Evolutionary conservation across 768 basidiomycete species (phyloP).

Genomic region (Suillus decipiens): DNA sequence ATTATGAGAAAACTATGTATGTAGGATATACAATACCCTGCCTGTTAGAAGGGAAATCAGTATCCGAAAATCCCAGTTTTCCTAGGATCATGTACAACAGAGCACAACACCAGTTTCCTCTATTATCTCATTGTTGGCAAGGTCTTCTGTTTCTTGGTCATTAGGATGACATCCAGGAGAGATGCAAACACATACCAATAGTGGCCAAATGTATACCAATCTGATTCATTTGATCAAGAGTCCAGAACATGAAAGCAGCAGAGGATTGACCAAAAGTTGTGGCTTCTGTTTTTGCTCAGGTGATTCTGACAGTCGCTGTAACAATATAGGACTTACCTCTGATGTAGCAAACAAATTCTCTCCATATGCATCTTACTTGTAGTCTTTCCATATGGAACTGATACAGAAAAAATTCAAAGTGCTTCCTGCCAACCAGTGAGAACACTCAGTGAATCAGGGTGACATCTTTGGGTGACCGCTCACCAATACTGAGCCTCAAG

Average conservation of each 20-base stretch:
- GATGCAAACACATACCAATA: not conserved
- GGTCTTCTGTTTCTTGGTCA: not conserved
- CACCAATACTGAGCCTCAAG: not conserved
- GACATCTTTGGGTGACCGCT: not conserved
- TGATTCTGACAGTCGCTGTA: not conserved
- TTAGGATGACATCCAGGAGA: not conserved
- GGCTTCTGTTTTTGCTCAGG: not conserved
- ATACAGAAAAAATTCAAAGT: not conserved
- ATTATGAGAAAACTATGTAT: not conserved
- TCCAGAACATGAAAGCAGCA: conserved; percentile 3
- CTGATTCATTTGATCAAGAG: conserved; percentile 1
- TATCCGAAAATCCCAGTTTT: not conserved
- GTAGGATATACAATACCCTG: conserved; percentile 2
- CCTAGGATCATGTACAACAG: not conserved
- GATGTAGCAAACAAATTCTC: not conserved
- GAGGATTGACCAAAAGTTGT: not conserved
- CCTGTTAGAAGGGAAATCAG: not conserved
- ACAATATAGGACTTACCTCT: not conserved
- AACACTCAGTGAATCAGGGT: not conserved
- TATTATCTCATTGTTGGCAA: not conserved
- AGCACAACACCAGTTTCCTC: not conserved
- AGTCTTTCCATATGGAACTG: not conserved
- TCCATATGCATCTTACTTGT: not conserved
- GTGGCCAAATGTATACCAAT: not conserved
- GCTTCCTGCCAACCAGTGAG: not conserved